phyloP scores from a whole-genome alignment of 768 basidiomycete genomes.

The Serendipita vermifera region DNA sequence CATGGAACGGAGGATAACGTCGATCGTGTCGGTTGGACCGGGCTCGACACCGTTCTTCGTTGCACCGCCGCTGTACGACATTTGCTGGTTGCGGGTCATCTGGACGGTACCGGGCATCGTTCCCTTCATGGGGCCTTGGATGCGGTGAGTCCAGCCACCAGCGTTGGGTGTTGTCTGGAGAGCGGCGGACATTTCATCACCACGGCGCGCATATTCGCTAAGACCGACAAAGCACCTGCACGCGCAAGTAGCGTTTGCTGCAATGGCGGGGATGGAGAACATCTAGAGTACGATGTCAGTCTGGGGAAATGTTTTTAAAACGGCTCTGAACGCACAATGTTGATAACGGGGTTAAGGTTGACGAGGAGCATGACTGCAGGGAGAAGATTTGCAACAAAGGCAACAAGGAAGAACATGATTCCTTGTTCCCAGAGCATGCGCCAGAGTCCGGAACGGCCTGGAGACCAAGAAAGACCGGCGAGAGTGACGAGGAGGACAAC shows the following conservation, averaged over 20 bases:
- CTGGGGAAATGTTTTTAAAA: no score
- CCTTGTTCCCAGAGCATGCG: conserved; percentile 61
- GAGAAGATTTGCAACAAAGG: conserved; percentile 51
- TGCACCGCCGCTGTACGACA: no score
- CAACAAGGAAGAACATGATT: conserved; percentile 52
- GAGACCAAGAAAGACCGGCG: conserved; percentile 39
- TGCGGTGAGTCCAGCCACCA: not conserved
- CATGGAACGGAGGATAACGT: not conserved
- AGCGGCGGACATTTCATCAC: conserved; percentile 5
- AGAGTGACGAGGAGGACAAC: conserved; percentile 45
- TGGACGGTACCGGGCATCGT: not conserved
- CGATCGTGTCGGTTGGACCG: not conserved
- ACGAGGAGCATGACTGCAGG: conserved; percentile 36
- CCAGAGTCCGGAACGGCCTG: conserved; percentile 49
- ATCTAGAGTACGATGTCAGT: no score
- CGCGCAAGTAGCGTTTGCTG: conserved; percentile 2
- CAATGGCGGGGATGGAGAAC: not conserved
- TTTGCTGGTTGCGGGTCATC: not conserved
- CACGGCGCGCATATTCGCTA: not conserved
- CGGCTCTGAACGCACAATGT: not conserved
- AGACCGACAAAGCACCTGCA: not conserved
- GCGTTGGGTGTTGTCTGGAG: not conserved
- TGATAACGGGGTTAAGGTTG: not conserved
- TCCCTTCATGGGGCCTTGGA: not conserved
- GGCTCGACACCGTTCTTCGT: not conserved